Base-by-base conservation (phyloP, 768 basidiomycete species). In the Lentinula sp. region DNA sequence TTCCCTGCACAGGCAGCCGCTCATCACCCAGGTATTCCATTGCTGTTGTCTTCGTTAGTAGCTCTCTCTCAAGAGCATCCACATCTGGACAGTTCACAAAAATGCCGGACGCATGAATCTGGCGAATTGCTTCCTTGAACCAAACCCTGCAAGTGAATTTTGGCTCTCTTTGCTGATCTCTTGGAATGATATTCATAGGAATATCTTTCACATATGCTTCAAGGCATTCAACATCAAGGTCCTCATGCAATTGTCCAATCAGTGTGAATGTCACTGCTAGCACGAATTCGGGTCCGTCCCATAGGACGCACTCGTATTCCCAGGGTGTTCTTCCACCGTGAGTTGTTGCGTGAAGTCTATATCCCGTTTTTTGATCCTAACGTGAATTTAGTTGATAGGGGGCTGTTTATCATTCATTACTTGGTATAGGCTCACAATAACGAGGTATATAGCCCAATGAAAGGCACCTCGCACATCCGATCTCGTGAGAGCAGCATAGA, bases 71-170 rank as follows among this genome's bases (percentile, higher is more conserved):
- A 10, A 57, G 56, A 39, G 56, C 56, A 43, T 57, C 56, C 4
- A 57, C 56, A 40, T 57, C 56, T 32, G 34, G 4, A 23, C 56
- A 57, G 9, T 43, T 57, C 15, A 57, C 56, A 31, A 57, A 57
- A 11, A 57, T 28, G 7, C 56, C 56, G 5, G 56, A 32, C 37
- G 32, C 56, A 16, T 57, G 32, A 28, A 57, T 4, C n/a, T 37
- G 34, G 7, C 56, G 56, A 40, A 57, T 57, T 16, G 56, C 56
- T 31, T 57, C 34, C 35, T 57, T 57, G 37, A 57, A 57, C 56
- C 56, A 57, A 40, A 57, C 56, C n/a, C 56, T 37, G 35, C 56
- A 57, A 31, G 56, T 57, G 28, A 57, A 57, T 7, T 37, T 40
- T 21, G 9, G 9, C 34, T 37, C 56, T 16, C 23, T 57, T 18